Conservation (phyloP, 164 flowering plant species). For the Magnolia officinalis region DNA sequence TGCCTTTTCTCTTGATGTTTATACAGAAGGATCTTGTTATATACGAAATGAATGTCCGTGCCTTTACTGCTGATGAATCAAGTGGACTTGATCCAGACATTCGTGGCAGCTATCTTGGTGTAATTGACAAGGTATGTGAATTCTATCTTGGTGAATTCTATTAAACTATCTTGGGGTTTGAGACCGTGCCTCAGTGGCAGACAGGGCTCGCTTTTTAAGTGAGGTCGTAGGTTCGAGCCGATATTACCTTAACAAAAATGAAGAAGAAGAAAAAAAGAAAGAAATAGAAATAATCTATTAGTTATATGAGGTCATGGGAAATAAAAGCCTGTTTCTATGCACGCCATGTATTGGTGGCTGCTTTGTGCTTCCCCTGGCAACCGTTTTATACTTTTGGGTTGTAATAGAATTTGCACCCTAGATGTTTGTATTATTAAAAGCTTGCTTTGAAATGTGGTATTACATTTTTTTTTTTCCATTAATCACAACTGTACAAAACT, state of each 20-base stretch:
- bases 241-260: too few species aligned
- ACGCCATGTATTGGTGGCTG: slow-evolving; percentile 1
- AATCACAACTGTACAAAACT: not conserved
- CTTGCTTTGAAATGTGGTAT: not conserved
- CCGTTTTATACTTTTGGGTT: not conserved
- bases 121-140: slow-evolving; percentile 76
- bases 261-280: too few species aligned
- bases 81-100: slow-evolving; percentile 64
- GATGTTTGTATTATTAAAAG: not conserved
- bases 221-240: too few species aligned
- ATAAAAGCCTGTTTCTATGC: not conserved
- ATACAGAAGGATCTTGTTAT: slow-evolving; percentile 92
- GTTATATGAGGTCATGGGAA: not conserved
- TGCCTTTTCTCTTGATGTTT: slow-evolving; percentile 13
- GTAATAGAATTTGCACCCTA: not conserved
- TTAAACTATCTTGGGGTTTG: too few species aligned
- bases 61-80: slow-evolving; percentile 83
- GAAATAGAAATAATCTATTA: not conserved
- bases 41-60: slow-evolving; percentile 98
- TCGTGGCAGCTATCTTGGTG: slow-evolving; percentile 91
- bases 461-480: not conserved
- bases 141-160: too few species aligned
- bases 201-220: too few species aligned
- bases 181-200: too few species aligned
- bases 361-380: not conserved